Percentiles rank a stretch among this genome's conserved stretches.
Evolutionary conservation across 805 yeast genomes (phyloP).

Genomic region (Kuraishia piskuri): DNA sequence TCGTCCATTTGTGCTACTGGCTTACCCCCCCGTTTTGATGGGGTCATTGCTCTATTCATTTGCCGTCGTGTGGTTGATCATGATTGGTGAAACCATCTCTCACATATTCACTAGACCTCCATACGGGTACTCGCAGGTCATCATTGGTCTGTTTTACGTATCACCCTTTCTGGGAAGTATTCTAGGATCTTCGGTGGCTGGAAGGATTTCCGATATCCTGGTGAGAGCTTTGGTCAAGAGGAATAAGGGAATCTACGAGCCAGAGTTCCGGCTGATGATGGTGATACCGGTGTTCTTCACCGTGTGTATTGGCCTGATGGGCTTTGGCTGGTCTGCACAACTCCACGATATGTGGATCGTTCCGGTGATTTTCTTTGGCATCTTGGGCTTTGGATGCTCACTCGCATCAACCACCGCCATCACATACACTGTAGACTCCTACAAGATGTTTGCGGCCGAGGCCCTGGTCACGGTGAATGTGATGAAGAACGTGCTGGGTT

Average conservation of each 20-base stretch:
- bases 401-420: conserved; percentile 55
- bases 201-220: conserved; percentile 39
- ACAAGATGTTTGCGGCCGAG: conserved; percentile 49
- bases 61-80: conserved; percentile 57
- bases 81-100: conserved; percentile 48
- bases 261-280: conserved; percentile 52
- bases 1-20: conserved; percentile 42
- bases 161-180: conserved; percentile 52
- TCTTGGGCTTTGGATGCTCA: conserved; percentile 51
- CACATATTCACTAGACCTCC: conserved; percentile 36
- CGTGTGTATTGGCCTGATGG: conserved; percentile 43
- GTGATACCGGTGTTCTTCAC: conserved; percentile 37
- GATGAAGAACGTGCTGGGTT: conserved; percentile 45
- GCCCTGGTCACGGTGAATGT: conserved; percentile 49
- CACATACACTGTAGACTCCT: conserved; percentile 50
- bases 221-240: conserved; percentile 32
- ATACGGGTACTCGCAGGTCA: conserved; percentile 34
- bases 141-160: conserved; percentile 45
- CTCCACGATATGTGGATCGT: conserved; percentile 43
- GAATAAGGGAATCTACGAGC: conserved; percentile 52
- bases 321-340: conserved; percentile 53
- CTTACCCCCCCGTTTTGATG: conserved; percentile 43
- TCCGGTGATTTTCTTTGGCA: conserved; percentile 47
- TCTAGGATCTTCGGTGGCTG: conserved; percentile 46
- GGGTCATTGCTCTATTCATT: conserved; percentile 44